These are phyloP conservation scores for Lagenaria siceraria DNA, from an alignment of 306 rosid genomes.

Conservation along the genomic window DNA sequence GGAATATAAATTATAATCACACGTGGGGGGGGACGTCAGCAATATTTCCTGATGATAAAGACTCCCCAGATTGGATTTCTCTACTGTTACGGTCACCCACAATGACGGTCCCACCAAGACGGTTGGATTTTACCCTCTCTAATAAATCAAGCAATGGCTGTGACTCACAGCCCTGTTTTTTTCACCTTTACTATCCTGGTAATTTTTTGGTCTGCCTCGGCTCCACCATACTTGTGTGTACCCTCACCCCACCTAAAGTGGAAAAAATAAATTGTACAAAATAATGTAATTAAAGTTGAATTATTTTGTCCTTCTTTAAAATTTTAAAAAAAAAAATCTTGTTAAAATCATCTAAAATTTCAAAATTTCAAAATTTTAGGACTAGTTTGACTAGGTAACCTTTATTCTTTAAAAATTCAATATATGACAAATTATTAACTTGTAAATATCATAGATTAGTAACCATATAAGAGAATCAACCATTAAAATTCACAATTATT, in stretches of 20 bases:
- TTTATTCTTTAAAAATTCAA: too few species aligned
- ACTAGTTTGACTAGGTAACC: too few species aligned
- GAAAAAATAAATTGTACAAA: background rate
- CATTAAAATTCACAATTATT: too few species aligned
- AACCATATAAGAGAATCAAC: too few species aligned
- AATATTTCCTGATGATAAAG: background rate
- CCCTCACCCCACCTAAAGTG: background rate
- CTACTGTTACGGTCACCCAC: background rate
- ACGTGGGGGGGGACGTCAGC: slow-evolving; percentile 2
- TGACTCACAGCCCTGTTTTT: background rate
- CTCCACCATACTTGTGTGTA: background rate
- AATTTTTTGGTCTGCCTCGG: background rate
- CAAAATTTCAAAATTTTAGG: too few species aligned
- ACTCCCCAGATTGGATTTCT: background rate
- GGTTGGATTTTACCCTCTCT: background rate
- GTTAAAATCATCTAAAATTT: too few species aligned
- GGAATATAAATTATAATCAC: background rate
- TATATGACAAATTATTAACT: too few species aligned
- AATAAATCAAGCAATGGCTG: background rate
- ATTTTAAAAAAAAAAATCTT: too few species aligned
- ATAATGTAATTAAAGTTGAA: too few species aligned
- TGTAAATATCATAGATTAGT: too few species aligned
- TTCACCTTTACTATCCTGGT: background rate
- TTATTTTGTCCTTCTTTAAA: too few species aligned
- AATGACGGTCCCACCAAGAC: background rate